These are phyloP conservation scores for Immersiporthe knoxdaviesiana DNA, from an alignment of 2,329 filamentous ascomycete genomes.

Conservation along the genomic window DNA sequence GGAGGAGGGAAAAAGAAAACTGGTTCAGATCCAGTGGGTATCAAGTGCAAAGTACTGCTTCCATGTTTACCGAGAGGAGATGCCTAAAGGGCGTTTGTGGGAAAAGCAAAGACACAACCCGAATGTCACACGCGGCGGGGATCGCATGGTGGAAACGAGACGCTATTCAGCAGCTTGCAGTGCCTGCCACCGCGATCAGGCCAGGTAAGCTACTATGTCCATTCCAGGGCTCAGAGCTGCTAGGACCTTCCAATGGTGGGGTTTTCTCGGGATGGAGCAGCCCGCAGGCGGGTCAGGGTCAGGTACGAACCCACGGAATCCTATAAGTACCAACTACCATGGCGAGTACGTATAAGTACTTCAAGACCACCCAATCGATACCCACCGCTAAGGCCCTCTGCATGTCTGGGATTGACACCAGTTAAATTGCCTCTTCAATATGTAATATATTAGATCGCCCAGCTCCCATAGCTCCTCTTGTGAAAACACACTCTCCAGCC, in stretches of 20 bases:
- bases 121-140: neutral
- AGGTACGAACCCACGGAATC: neutral
- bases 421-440: neutral
- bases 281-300: neutral
- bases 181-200: conserved; percentile 14
- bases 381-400: too few species aligned
- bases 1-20: neutral
- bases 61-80: neutral
- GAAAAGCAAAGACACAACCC: neutral
- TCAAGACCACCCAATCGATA: neutral
- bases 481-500: too few species aligned
- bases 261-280: neutral
- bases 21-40: neutral
- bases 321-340: neutral
- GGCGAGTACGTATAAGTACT: neutral
- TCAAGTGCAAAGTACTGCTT: neutral
- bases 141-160: neutral
- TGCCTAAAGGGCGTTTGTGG: neutral
- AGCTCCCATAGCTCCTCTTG: too few species aligned
- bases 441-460: neutral
- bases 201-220: conserved; percentile 18
- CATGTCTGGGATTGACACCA: neutral
- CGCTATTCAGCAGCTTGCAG: neutral
- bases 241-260: too few species aligned
- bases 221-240: neutral